Base-by-base conservation (phyloP, 208 protist genomes). In the Trypanosoma platydactyli region DNA sequence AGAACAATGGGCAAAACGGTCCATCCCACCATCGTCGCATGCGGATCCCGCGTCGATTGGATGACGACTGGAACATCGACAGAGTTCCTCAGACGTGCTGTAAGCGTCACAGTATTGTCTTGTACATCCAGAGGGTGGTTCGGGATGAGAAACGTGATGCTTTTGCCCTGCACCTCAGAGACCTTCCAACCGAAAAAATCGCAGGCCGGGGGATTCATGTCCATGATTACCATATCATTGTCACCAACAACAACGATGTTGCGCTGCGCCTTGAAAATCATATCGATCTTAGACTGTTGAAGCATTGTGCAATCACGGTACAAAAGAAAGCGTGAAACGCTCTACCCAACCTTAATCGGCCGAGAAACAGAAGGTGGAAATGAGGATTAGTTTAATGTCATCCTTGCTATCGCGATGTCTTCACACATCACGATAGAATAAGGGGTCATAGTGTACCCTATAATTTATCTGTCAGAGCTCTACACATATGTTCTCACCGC, bases 201-300 rank as follows among this genome's bases (percentile, higher is more conserved):
- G 30, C 65, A 71, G 0, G 89, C 89, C 7, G 89, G 53, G 3
- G 25, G 51, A 74, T 95, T 95, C 86, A 95, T 93, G 63, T 92
- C 89, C 38, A 82, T 88, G 27, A 95, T 84, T 1, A 95, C 84
- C 83, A 95, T 90, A 59, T 95, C 89, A 65, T 91, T 93, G 64
- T 95, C 86, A 41, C 84, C 87, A 49, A 95, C 73, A 24, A 95
- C 89, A n/a, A 95, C 89, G 54, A 95, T 87, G 73, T 95, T 84
- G 55, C 83, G 83, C 48, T 93, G 64, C 51, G 86, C 90, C 79
- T 89, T 92, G 76, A 95, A 93, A 44, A 95, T 91, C 71, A 89
- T 76, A 52, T 82, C 58, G 83, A 95, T 90, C 53, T 89, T 92
- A 13, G 85, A 89, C 44, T 86, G 80, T 25, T 91, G 65, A 46